A percentile compares a stretch with the other conserved stretches of the same genome.
Conservation (phyloP, 805 yeast genomes). For the Priceomyces medius region DNA sequence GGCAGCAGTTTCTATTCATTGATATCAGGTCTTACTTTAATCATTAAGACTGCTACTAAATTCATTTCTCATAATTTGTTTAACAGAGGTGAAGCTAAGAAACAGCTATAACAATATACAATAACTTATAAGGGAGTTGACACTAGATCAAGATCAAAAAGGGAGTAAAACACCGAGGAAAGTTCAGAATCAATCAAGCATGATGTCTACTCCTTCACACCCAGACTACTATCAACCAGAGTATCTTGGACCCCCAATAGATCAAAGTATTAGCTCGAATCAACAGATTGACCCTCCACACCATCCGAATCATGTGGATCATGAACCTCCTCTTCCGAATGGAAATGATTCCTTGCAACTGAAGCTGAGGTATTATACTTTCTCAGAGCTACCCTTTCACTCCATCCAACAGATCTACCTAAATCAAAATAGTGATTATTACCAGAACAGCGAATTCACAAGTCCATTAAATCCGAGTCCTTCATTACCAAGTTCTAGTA, state of each 20-base stretch:
- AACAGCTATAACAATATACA: background rate
- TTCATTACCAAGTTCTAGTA: constrained; percentile 4
- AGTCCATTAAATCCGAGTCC: constrained; percentile 1
- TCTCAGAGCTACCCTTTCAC: constrained; percentile 7
- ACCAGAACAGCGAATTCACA: constrained; percentile 6
- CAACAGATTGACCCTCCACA: background rate
- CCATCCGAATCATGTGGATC: constrained; percentile 2
- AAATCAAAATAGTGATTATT: constrained; percentile 3
- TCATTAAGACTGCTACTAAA: background rate
- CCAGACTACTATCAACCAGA: constrained; percentile 8
- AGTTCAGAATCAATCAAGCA: background rate
- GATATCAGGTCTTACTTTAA: background rate
- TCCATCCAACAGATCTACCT: constrained; percentile 9
- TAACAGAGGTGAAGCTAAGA: background rate
- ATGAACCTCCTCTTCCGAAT: constrained; percentile 1
- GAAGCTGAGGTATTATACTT: constrained; percentile 6
- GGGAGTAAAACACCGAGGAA: background rate
- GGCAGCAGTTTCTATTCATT: background rate
- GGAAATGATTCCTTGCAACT: constrained; percentile 1
- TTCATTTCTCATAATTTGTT: no score
- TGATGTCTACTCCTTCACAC: constrained; percentile 12
- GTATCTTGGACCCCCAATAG: constrained; percentile 7
- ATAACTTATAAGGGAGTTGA: background rate
- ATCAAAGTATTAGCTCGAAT: constrained; percentile 5
- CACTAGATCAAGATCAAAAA: background rate